phyloP scores from a whole-genome alignment of 1,284 basidiomycete genomes.

The Melampsora larici-populina region DNA sequence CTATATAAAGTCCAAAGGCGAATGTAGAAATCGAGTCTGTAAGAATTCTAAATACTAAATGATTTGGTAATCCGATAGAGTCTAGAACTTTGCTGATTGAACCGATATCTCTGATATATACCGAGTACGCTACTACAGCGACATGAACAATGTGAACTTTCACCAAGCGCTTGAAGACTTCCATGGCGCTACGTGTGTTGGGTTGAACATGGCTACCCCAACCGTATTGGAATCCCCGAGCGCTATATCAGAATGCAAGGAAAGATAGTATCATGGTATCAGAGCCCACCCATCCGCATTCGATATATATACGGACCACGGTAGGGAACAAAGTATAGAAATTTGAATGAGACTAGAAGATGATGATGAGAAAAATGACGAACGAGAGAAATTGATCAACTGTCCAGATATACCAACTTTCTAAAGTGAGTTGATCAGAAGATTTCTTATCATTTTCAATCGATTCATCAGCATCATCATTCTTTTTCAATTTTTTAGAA shows the following conservation, averaged over 20 bases:
- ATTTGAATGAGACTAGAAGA: neutral
- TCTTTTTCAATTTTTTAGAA: neutral
- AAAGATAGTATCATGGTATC: slow-evolving; percentile 2
- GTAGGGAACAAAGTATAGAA: neutral
- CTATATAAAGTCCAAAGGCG: neutral
- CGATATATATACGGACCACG: too few species aligned
- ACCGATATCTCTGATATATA: slow-evolving; percentile 8
- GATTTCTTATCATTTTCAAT: too few species aligned
- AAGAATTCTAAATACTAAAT: neutral
- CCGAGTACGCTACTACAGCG: neutral
- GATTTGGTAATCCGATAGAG: neutral
- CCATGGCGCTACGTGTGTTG: slow-evolving; percentile 1
- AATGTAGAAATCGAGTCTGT: slow-evolving; percentile 1
- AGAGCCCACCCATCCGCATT: neutral
- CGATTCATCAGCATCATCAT: too few species aligned
- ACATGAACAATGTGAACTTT: slow-evolving; percentile 17
- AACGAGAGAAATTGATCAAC: slow-evolving; percentile 15
- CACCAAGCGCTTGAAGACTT: slow-evolving; percentile 1
- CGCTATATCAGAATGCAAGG: neutral
- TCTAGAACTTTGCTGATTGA: neutral
- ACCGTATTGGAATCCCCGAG: slow-evolving; percentile 25
- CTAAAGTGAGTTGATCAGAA: neutral
- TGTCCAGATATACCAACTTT: slow-evolving; percentile 21
- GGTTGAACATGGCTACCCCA: slow-evolving; percentile 10
- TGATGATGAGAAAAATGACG: neutral